A percentile compares a stretch with the other conserved stretches of the same genome.
phyloP scores from a whole-genome alignment of 495 filamentous ascomycete genomes.

The Penicillium canescens region DNA sequence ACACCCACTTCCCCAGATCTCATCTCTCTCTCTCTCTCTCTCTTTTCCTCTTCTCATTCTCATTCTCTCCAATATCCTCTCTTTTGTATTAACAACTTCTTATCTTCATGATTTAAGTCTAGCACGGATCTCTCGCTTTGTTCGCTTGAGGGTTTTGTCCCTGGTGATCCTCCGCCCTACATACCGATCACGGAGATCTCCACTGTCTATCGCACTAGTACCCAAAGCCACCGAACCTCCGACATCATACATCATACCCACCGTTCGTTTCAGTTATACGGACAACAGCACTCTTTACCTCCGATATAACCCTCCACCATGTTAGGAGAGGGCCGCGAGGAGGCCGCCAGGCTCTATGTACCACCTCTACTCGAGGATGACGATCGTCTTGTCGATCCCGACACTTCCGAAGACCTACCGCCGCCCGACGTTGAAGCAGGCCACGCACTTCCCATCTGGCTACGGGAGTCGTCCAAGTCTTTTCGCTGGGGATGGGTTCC shows the following conservation, averaged over 20 bases:
- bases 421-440: constrained; percentile 39
- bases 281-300: constrained; percentile 7
- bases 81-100: constrained; percentile 3
- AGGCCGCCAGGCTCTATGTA: constrained; percentile 36
- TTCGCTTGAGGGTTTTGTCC: constrained; percentile 5
- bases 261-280: constrained; percentile 10
- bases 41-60: constrained; percentile 6
- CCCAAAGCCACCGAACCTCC: constrained; percentile 19
- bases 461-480: constrained; percentile 54
- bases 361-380: constrained; percentile 38
- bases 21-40: constrained; percentile 3
- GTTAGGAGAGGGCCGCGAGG: constrained; percentile 37
- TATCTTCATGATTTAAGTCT: not conserved
- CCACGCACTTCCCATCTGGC: constrained; percentile 48
- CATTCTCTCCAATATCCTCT: constrained; percentile 12
- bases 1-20: constrained; percentile 5
- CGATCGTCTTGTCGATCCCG: constrained; percentile 39
- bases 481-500: constrained; percentile 57
- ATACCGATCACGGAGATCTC: constrained; percentile 22
- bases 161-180: constrained; percentile 17
- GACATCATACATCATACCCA: constrained; percentile 22
- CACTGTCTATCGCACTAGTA: constrained; percentile 19
- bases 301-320: constrained; percentile 19
- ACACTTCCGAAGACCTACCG: constrained; percentile 38
- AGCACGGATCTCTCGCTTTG: not conserved